Conservation (phyloP, 2,329 filamentous ascomycete species). For the Purpureocillium lavendulum region DNA sequence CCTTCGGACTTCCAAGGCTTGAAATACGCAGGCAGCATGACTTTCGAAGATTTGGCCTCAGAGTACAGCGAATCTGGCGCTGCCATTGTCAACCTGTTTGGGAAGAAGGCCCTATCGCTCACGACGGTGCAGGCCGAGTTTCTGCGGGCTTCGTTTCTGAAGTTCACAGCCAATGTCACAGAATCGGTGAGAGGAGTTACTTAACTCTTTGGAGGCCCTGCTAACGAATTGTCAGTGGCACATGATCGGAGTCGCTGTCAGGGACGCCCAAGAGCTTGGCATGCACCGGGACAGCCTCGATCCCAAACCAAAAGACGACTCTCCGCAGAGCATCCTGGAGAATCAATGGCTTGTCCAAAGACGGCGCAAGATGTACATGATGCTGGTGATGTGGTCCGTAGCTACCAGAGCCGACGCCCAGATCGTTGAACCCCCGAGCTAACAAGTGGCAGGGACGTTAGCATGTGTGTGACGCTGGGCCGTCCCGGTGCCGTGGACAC, state of each 20-base stretch:
- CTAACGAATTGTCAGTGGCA: slow-evolving; percentile 36
- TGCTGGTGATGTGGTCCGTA: slow-evolving; percentile 33
- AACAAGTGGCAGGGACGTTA: slow-evolving; percentile 36
- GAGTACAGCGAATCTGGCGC: slow-evolving; percentile 54
- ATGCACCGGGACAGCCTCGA: slow-evolving; percentile 46
- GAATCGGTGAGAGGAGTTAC: slow-evolving; percentile 35
- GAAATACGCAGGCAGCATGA: slow-evolving; percentile 51
- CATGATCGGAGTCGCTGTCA: slow-evolving; percentile 45
- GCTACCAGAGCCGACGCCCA: neutral
- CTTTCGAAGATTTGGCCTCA: slow-evolving; percentile 49
- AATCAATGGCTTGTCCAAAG: slow-evolving; percentile 52
- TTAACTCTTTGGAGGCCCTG: too few relatives aligned
- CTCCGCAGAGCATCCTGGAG: slow-evolving; percentile 40
- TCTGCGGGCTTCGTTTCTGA: slow-evolving; percentile 46
- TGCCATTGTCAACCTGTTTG: slow-evolving; percentile 43
- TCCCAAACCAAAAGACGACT: slow-evolving; percentile 36
- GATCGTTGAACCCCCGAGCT: neutral
- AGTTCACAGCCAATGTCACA: slow-evolving; percentile 50
- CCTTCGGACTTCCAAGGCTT: slow-evolving; percentile 44
- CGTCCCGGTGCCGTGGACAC: slow-evolving; percentile 48
- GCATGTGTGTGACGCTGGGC: slow-evolving; percentile 44
- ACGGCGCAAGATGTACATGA: slow-evolving; percentile 47
- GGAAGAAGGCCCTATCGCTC: slow-evolving; percentile 47
- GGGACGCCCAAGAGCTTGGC: slow-evolving; percentile 55
- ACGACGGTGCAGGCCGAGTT: slow-evolving; percentile 51